Evolutionary conservation across 768 basidiomycete species (phyloP), one percentile per base, ranked within the genome.

Genomic region (Termitomyces sp.): DNA sequence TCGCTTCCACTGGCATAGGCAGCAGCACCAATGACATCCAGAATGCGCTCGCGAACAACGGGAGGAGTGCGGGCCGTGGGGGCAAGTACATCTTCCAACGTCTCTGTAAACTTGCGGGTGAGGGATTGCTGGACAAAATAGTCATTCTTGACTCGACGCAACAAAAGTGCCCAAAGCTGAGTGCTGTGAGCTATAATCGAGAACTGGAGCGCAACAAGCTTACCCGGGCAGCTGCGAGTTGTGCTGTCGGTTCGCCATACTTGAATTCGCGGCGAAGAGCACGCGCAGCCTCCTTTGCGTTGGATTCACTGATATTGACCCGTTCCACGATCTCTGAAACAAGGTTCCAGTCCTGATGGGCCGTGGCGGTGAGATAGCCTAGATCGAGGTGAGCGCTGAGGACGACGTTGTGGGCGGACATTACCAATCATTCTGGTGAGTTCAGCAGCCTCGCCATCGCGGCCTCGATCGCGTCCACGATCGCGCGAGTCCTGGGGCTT

Each of bases 151-250:
- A 86, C 86, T 66, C 95, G 94, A 29, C 85, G 84, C 37, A 95
- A 80, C 87, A 95, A 89, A 63, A 95, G 87, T 2, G 92, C 87
- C 94, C 93, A 95, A 7, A 97, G 68, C 89, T 92, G 22, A 54
- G n/a, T 2, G 10, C 47, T 54, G 41, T 59, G 20, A 54, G 39
- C 41, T 20, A 55, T 47, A 26, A 0, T 13, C 5, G 8, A 15
- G n/a, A n/a, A 24, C 36, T 46, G 26, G 31, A 39, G 28, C 5
- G 9, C 18, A 8, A n/a, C 29, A 28, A 44, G 75, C 84, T 31
- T 65, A 88, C 88, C 60, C 89, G 74, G 20, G 90, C 89, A 22
- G 90, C 90, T 26, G 88, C 85, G 7, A 92, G 72, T 68, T 90
- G 89, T 4, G 85, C 84, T 36, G 85, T 69, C 2, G 90, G 87